Base-by-base conservation (phyloP, 2,329 filamentous ascomycete species). In the Aaosphaeria pasadenensis region DNA sequence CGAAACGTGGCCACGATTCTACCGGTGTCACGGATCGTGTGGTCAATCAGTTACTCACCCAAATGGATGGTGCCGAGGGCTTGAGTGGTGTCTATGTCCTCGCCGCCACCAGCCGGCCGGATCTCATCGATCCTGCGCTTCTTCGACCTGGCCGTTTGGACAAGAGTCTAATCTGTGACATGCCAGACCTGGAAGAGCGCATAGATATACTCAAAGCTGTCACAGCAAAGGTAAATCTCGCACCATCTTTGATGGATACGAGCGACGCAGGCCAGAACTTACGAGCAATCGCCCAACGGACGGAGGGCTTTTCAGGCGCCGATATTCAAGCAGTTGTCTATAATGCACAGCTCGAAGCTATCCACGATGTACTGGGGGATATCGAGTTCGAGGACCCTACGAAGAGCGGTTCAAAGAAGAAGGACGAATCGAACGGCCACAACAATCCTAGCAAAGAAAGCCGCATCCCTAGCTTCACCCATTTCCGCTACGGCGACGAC, bases 21-120 rank as follows among this genome's bases (percentile, higher is more conserved):
- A 99, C 94, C 0, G 94, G 95, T 55, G 95, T 99, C n/a, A 99
- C 94, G 0, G 95, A 99, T 71, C 85, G 95, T 35, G 95, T 99
- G 0, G 94, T 99, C 59, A 99, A 99, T 69, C 95, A 99, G 76
- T 84, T 99, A 48, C 81, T 99, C 7, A 99, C 95, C 0, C 92
- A 97, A 70, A 99, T 99, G 94, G 94, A 99, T 63, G 94, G 94
- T 64, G 94, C 94, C 0, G 95, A 99, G 71, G 95, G 94, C 0
- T 74, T 99, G 4, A 91, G 87, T 0, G 94, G 94, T 1, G 95
- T 99, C 0, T 99, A 99, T 60, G 94, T 99, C 5, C 81, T 99
- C 3, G 95, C 95, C 24, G 95, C 94, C 1, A 99, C 94, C 0
- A 92, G 87, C 1, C 79, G 95, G 5, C 95, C 95, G 0, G 95